Conservation (phyloP, 164 flowering plant genomes). For the Stephania yunnanensis region DNA sequence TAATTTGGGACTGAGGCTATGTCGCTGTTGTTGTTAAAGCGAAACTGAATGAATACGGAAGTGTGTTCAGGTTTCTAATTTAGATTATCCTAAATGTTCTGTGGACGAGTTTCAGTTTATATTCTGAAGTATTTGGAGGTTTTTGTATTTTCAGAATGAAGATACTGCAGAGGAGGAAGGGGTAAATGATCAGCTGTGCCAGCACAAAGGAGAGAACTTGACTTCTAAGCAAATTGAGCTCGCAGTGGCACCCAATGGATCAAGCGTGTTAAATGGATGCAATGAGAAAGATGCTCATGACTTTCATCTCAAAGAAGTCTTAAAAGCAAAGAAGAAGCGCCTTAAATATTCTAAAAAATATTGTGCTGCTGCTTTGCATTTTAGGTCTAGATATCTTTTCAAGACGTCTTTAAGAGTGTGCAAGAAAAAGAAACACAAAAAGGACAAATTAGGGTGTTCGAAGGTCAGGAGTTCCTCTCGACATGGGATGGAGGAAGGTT, state of each 20-base stretch:
- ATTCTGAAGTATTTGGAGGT: background rate
- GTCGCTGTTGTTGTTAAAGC: no score
- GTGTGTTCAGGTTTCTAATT: conserved; percentile 23
- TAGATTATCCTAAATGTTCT: background rate
- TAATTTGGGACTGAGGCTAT: no score
- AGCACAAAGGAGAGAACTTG: conserved; percentile 9
- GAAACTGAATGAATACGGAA: background rate
- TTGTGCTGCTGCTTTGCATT: conserved; percentile 19
- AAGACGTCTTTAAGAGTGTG: conserved; percentile 25
- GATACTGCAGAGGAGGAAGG: conserved; percentile 3
- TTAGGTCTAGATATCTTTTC: conserved; percentile 36
- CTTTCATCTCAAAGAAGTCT: conserved; percentile 6
- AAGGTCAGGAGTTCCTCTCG: conserved; percentile 5
- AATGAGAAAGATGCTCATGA: conserved; percentile 12
- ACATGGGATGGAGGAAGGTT: conserved; percentile 18
- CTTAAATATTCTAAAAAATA: conserved; percentile 29
- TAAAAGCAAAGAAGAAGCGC: conserved; percentile 35
- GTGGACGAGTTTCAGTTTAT: background rate
- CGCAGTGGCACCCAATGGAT: conserved; percentile 13
- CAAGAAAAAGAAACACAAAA: conserved; percentile 49
- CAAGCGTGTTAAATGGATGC: conserved; percentile 11
- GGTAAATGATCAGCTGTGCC: conserved; percentile 8
- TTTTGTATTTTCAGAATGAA: conserved; percentile 21
- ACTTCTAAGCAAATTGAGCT: conserved; percentile 2
- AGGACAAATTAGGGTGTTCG: conserved; percentile 13